These are phyloP conservation scores for Moesziomyces parantarcticus DNA, from an alignment of 1,284 basidiomycete genomes.

Conservation along the genomic window DNA sequence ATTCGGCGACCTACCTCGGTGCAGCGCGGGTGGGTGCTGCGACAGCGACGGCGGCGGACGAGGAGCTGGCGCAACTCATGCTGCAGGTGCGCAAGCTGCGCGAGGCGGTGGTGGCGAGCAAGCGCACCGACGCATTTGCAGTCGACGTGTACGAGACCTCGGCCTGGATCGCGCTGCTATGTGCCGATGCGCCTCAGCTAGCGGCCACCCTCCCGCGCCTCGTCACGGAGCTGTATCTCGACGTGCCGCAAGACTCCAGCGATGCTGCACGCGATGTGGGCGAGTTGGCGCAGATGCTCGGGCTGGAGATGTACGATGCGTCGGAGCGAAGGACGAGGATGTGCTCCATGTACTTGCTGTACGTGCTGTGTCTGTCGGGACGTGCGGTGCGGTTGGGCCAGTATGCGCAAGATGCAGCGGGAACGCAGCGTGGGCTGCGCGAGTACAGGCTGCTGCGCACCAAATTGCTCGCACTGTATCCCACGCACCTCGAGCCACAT, in stretches of 20 bases:
- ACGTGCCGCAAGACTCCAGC: not conserved
- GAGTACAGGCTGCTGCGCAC: slow-evolving; percentile 8
- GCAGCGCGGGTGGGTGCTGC: not conserved
- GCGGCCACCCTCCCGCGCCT: slow-evolving; percentile 25
- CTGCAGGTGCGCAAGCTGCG: slow-evolving; percentile 39
- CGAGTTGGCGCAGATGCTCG: not conserved
- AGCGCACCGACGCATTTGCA: slow-evolving; percentile 27
- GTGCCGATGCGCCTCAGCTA: slow-evolving; percentile 29
- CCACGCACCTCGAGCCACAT: not conserved
- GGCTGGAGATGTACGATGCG: not conserved
- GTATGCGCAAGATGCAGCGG: slow-evolving; percentile 1
- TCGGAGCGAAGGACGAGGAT: slow-evolving; percentile 3
- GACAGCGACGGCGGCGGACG: slow-evolving; percentile 8
- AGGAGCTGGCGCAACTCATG: slow-evolving; percentile 34
- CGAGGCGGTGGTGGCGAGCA: slow-evolving; percentile 35
- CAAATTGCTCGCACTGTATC: not conserved
- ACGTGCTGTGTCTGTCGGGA: slow-evolving; percentile 29
- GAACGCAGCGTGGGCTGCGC: slow-evolving; percentile 6
- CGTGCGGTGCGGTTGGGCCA: slow-evolving; percentile 34
- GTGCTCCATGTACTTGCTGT: slow-evolving; percentile 17
- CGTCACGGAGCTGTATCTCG: slow-evolving; percentile 27
- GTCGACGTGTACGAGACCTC: slow-evolving; percentile 43
- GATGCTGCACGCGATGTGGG: not conserved
- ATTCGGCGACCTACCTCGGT: slow-evolving; percentile 7
- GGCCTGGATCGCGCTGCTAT: slow-evolving; percentile 12